Base-by-base conservation (phyloP, 768 basidiomycete species). In the Mycena galericulata region DNA sequence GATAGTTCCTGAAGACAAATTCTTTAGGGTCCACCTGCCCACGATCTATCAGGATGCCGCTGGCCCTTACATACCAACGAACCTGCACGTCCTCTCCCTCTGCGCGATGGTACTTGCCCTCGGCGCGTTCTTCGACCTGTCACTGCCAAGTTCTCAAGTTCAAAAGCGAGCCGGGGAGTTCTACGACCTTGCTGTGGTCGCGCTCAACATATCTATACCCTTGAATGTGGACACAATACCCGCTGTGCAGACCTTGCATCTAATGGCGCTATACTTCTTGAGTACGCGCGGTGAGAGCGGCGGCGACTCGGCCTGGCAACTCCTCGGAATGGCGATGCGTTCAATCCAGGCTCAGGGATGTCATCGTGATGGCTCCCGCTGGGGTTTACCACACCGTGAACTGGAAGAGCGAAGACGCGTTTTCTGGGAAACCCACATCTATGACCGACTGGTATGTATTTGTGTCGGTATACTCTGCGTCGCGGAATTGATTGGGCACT, bases 271-370 rank as follows among this genome's bases (percentile, higher is more conserved):
- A 40, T 75, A 74, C 54, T 69, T 68, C n/a, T 49, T 75, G 26
- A 71, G 71, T 50, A 70, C 68, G 14, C 50, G 50, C 38, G 73
- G 67, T 15, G 73, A 74, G 41, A 64, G 66, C 15, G 73, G 73
- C 41, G 75, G 71, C 7, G 75, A 75, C 26, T 41, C 69, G 14
- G 73, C 73, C 1, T 75, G 75, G 75, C 75, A 75, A 46, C 20
- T 75, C 10, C 49, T 75, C 18, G 75, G 75, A 0, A 72, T 75
- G 65, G 73, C 70, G 18, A 70, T 72, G 62, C 67, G 75, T 4
- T 72, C 75, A 3, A 67, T 75, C 22, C 70, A 74, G 34, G 73
- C 75, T 14, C 75, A 75, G 38, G 75, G 75, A n/a, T 71, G 73
- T 40, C 75, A 75, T 54, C 72, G 73, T 5, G 75, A 75, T 63